Base-by-base conservation (phyloP, 2,329 filamentous ascomycete species). In the Phialophora expanda region DNA sequence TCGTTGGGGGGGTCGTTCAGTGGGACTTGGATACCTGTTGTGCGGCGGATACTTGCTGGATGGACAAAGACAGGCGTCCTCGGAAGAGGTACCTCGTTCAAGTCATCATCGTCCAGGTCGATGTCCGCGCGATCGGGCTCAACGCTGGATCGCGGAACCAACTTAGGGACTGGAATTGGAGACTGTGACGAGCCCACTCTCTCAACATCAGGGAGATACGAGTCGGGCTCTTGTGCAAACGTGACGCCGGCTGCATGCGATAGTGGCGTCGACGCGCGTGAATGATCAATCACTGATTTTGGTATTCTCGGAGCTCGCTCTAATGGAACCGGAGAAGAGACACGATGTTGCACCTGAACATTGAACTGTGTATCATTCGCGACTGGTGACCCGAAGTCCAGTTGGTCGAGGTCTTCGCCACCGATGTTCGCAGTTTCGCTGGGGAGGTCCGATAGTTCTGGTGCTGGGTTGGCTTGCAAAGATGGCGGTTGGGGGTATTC, bases 301-400 rank as follows among this genome's bases (percentile, higher is more conserved):
- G 41, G 22, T 22, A 22, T 30, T 11, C 50, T 12, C 12, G 46
- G 38, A 30, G 20, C n/a, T 38, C 53, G 56, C 24, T 57, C 22
- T 51, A 58, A 54, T 24, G 20, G 53, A n/a, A 54, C 38, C 3
- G 69, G 66, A 32, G 67, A 72, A 24, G 64, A 70, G 3, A 68
- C 41, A 22, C 68, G 67, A 28, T 69, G 41, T 30, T 62, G 34
- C n/a, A 72, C 46, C 7, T 64, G 53, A 22, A 61, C 46, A 56
- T 69, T 70, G 63, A 69, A 72, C 34, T 70, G 70, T 26, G 69
- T 72, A 57, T 72, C 70, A 41, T 72, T 72, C 12, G 57, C 58
- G 38, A 72, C 65, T 26, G 69, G 70, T 11, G 70, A 69, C 7
- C 69, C 68, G 53, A 72, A 66, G 32, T 68, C 69, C 7, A 44